A percentile compares a stretch with the other conserved stretches of the same genome.
These are phyloP conservation scores for Hypoxylon lienhwacheense DNA, from an alignment of 495 filamentous ascomycete species.

Conservation along the genomic window DNA sequence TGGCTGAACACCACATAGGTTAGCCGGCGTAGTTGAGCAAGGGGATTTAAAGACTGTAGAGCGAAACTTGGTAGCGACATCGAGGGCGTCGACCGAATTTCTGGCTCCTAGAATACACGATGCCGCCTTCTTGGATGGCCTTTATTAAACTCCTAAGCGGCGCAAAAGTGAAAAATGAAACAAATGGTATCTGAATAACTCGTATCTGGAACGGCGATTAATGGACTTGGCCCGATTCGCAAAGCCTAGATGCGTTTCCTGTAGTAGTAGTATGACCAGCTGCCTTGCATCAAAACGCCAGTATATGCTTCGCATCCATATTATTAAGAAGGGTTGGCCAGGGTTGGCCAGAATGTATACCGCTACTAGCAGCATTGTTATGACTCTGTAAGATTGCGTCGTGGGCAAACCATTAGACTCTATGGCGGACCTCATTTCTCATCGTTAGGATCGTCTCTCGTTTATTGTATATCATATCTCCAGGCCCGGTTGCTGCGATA, in stretches of 20 bases:
- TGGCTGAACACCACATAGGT: conserved; percentile 19
- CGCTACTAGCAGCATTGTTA: too few species aligned
- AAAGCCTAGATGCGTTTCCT: too few species aligned
- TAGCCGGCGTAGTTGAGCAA: conserved; percentile 18
- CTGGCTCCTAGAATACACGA: conserved; percentile 35
- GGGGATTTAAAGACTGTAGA: conserved; percentile 12
- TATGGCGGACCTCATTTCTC: background rate
- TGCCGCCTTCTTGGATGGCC: conserved; percentile 6
- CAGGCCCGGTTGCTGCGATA: background rate
- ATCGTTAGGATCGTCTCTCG: background rate
- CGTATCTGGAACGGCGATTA: conserved; percentile 14
- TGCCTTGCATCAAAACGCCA: conserved; percentile 12
- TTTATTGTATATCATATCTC: background rate
- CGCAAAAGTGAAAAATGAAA: conserved; percentile 17
- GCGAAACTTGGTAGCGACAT: conserved; percentile 8
- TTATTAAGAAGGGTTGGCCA: background rate
- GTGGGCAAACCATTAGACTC: too few species aligned
- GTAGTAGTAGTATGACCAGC: conserved; percentile 2
- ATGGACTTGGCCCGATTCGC: background rate
- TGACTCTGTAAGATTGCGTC: too few species aligned
- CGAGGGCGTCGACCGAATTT: conserved; percentile 8
- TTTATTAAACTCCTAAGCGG: background rate
- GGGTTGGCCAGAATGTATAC: background rate
- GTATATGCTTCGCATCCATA: conserved; percentile 5
- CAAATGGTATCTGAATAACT: conserved; percentile 17